Base-by-base conservation (phyloP, 2,329 filamentous ascomycete genomes). In the Colletotrichum magnum region DNA sequence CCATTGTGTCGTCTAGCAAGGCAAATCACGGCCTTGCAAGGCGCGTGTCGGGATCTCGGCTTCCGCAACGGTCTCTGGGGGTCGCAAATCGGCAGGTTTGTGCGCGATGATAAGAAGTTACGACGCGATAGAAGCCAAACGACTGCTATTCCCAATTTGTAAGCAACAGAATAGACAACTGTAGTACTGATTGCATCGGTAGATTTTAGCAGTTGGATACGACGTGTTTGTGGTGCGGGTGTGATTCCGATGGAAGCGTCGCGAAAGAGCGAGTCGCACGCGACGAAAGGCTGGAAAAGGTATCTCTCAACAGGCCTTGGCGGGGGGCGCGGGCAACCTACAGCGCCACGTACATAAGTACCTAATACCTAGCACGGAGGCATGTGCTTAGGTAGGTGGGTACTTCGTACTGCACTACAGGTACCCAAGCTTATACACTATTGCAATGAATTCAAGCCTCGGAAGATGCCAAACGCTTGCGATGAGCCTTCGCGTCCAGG, bases 1-100 rank as follows among this genome's bases (percentile, higher is more conserved):
- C 76, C 76, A 77, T 77, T 21, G 39, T 57, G 52, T 7, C 9
- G 13, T 12, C 12, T 52, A 24, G 32, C 32, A 18, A 16, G 16
- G 50, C 9, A 32, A 21, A 62, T 13, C 15, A n/a, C 10, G 6
- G 32, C 47, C 58, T 21, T 18, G 26, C n/a, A 52, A 41, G 36
- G n/a, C 28, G 32, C 13, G 26, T n/a, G 26, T 13, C 4, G 12
- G 48, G 24, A 28, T n/a, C 10, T 12, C 16, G 52, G 41, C 24
- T 56, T 63, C 6, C 36, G 26, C 7, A 21, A 18, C 21, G 15
- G 61, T 54, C 41, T 36, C 10, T 36, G 10, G 32, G 32, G 2
- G 32, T 36, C 32, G 32, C 32, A 10, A 36, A 10, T 10, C 32
- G 32, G 32, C 32, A 10, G 32, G 32, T 10, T 36, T 36, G 32